Evolutionary conservation across 169 alveolate species (phyloP).

Genomic region (Cardiosporidium cionae): DNA sequence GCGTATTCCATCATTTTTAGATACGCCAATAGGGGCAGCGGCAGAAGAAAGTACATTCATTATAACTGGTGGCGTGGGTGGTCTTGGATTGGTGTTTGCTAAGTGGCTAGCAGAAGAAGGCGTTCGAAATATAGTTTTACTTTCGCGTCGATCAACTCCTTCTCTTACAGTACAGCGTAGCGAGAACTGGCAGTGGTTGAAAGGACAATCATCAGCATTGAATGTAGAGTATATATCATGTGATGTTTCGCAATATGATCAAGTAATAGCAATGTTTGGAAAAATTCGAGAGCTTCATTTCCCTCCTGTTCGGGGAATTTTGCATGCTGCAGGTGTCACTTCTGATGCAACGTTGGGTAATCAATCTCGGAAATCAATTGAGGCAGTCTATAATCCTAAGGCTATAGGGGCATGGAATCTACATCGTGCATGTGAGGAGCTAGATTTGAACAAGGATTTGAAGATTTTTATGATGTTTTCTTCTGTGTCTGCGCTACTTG

Average conservation of each 20-base stretch:
- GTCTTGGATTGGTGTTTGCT: constrained; percentile 44
- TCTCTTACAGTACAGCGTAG: constrained; percentile 16
- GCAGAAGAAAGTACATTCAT: constrained; percentile 1
- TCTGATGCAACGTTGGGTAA: constrained; percentile 35
- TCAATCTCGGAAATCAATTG: constrained; percentile 31
- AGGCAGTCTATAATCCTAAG: constrained; percentile 48
- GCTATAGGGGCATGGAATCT: constrained; percentile 58
- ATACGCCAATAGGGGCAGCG: not conserved
- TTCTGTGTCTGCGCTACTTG: constrained; percentile 50
- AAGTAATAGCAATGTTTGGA: not conserved
- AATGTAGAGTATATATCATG: not conserved
- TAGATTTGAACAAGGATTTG: constrained; percentile 20
- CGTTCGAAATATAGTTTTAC: constrained; percentile 34
- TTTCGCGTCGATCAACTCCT: constrained; percentile 34
- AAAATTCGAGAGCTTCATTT: not conserved
- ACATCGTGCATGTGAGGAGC: constrained; percentile 36
- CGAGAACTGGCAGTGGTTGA: constrained; percentile 16
- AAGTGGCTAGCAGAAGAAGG: constrained; percentile 56
- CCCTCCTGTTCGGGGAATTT: constrained; percentile 34
- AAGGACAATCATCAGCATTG: not conserved
- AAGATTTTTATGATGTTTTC: constrained; percentile 47
- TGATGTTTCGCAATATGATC: not conserved
- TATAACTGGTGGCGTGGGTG: constrained; percentile 27
- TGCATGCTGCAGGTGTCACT: constrained; percentile 57
- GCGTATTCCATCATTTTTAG: constrained; percentile 23